Percentiles rank a stretch among this genome's conserved stretches.
phyloP scores from a whole-genome alignment of 1,284 basidiomycete species.

The Ganoderma sinense region DNA sequence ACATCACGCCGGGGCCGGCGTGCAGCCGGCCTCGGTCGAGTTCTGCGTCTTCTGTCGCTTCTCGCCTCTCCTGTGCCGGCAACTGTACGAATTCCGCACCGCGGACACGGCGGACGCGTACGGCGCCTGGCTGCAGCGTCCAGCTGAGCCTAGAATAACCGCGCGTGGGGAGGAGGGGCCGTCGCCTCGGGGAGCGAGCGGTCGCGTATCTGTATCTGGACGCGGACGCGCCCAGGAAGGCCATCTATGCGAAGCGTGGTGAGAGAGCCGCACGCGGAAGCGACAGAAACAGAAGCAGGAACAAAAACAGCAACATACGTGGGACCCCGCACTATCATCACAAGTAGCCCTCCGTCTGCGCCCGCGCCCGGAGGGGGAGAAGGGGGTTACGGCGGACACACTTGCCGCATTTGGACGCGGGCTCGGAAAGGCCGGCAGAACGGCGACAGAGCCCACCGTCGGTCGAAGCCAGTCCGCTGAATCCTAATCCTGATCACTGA shows the following conservation, averaged over 20 bases:
- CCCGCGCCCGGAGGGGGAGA: neutral
- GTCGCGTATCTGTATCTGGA: neutral
- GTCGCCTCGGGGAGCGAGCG: too few relatives aligned
- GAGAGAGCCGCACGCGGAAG: neutral
- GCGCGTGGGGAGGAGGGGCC: neutral
- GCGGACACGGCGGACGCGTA: neutral
- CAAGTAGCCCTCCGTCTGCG: neutral
- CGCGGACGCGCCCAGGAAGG: neutral
- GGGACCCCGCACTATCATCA: neutral
- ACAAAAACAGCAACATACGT: neutral
- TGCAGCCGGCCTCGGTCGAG: neutral
- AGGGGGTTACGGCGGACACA: neutral
- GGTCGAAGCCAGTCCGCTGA: neutral
- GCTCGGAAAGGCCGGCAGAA: neutral
- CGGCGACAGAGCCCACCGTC: neutral
- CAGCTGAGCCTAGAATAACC: conserved; percentile 5
- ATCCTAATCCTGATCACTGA: neutral
- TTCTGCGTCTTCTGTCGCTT: neutral
- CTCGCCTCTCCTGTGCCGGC: neutral
- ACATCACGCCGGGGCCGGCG: neutral
- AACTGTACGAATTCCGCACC: neutral
- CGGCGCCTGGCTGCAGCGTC: neutral
- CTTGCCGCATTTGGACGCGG: neutral
- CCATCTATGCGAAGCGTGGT: neutral
- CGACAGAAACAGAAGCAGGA: neutral